These are phyloP conservation scores for Teunomyces pallodes DNA, from an alignment of 805 yeast genomes.

Conservation along the genomic window DNA sequence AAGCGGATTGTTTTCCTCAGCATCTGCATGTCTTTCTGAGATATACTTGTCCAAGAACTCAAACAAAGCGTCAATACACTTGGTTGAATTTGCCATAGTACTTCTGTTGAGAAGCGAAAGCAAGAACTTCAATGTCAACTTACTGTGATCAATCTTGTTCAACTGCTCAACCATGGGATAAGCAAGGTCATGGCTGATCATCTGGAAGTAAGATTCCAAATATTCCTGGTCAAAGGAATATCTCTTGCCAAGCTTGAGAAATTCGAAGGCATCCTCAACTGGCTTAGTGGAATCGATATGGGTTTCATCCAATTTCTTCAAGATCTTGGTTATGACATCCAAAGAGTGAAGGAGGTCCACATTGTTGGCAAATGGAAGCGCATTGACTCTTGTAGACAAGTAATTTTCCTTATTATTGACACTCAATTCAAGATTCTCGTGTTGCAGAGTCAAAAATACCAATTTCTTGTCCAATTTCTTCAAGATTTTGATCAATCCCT, in stretches of 20 bases:
- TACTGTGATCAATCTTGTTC: conserved; percentile 28
- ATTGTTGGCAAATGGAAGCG: conserved; percentile 77
- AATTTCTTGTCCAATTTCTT: conserved; percentile 86
- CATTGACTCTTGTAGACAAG: conserved; percentile 63
- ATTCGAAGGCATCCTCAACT: conserved; percentile 11
- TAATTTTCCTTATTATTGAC: conserved; percentile 37
- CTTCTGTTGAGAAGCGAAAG: conserved; percentile 66
- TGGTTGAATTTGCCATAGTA: conserved; percentile 51
- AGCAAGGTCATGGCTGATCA: conserved; percentile 41
- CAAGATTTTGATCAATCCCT: conserved; percentile 84
- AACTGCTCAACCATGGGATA: conserved; percentile 44
- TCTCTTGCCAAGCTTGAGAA: conserved; percentile 23
- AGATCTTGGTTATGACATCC: conserved; percentile 47
- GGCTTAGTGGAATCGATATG: conserved; percentile 1
- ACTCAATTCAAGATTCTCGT: conserved; percentile 4
- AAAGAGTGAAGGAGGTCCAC: conserved; percentile 54
- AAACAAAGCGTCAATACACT: conserved; percentile 58
- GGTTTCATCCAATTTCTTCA: conserved; percentile 41
- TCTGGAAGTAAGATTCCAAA: conserved; percentile 19
- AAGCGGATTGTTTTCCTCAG: conserved; percentile 16
- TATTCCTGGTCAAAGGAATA: conserved; percentile 25
- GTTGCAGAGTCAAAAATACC: conserved; percentile 18
- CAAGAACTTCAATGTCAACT: conserved; percentile 53
- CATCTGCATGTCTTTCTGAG: conserved; percentile 1
- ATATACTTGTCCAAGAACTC: conserved; percentile 40